Conservation (phyloP, 192 early-diverging fungal genomes). For the Borealophlyctis nickersoniae region DNA sequence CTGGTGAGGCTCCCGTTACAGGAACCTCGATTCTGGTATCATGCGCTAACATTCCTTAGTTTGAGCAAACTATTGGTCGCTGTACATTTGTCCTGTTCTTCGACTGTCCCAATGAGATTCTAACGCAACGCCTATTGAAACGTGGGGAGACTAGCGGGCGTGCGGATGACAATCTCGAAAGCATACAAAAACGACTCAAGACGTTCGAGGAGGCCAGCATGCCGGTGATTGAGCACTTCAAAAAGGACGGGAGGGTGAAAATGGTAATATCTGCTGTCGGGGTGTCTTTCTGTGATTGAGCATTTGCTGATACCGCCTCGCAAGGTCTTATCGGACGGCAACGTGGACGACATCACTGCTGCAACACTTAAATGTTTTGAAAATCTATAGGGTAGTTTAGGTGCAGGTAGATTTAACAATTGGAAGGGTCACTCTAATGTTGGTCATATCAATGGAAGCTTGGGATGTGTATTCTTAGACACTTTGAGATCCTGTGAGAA, state of each 20-base stretch:
- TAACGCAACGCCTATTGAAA: conserved; percentile 51
- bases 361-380: conserved; percentile 29
- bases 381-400: neutral
- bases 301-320: neutral
- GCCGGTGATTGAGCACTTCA: conserved; percentile 45
- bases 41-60: too few species aligned
- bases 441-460: too few species aligned
- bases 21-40: too few species aligned
- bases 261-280: conserved; percentile 14
- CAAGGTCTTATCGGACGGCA: conserved; percentile 15
- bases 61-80: conserved; percentile 41
- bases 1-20: conserved; percentile 18
- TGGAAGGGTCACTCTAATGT: too few species aligned
- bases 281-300: neutral
- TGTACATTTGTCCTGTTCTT: conserved; percentile 51
- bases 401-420: too few species aligned
- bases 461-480: too few species aligned
- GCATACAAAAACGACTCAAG: conserved; percentile 49
- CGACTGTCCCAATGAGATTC: conserved; percentile 42
- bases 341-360: conserved; percentile 24
- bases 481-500: too few species aligned
- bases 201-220: conserved; percentile 39
- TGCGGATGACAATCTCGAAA: conserved; percentile 57
- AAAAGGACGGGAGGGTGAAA: conserved; percentile 11
- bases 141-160: conserved; percentile 59